Conservation (phyloP, 768 basidiomycete species). For the Russula brevipes region DNA sequence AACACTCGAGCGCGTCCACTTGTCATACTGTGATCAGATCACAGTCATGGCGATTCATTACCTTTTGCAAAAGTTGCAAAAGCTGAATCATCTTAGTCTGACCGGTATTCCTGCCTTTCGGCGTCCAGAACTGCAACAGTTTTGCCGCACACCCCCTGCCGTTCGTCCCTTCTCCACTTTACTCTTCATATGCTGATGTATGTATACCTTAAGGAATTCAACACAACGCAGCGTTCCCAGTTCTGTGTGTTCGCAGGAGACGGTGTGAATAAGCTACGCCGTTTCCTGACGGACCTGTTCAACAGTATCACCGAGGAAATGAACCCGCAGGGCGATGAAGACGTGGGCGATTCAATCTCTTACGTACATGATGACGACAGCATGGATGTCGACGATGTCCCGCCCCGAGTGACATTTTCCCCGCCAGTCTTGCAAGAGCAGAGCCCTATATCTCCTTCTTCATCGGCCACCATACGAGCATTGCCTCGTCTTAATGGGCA, state of each 20-base stretch:
- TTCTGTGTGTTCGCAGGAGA: conserved; percentile 97
- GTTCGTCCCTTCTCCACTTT: conserved; percentile 41
- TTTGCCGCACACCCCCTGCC: conserved; percentile 82
- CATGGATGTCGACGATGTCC: conserved; percentile 30
- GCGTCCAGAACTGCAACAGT: conserved; percentile 77
- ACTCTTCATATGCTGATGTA: not conserved
- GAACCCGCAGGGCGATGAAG: conserved; percentile 38
- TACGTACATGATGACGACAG: conserved; percentile 33
- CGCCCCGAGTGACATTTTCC: conserved; percentile 30
- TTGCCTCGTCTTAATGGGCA: conserved; percentile 16
- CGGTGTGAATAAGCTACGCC: conserved; percentile 77
- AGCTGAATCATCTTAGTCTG: conserved; percentile 89
- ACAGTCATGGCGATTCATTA: conserved; percentile 88
- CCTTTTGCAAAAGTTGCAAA: conserved; percentile 81
- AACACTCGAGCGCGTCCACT: conserved; percentile 90
- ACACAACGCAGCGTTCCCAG: conserved; percentile 75
- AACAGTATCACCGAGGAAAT: conserved; percentile 67
- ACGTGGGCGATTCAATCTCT: conserved; percentile 61
- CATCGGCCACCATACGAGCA: conserved; percentile 1
- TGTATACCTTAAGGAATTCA: conserved; percentile 67
- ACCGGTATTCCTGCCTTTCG: conserved; percentile 96
- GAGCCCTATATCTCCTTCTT: not conserved
- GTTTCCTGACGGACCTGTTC: conserved; percentile 71
- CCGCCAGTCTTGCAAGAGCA: conserved; percentile 10
- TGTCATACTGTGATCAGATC: conserved; percentile 96